Conservation (phyloP, 2,329 filamentous ascomycete species). For the Cercospora zeina region DNA sequence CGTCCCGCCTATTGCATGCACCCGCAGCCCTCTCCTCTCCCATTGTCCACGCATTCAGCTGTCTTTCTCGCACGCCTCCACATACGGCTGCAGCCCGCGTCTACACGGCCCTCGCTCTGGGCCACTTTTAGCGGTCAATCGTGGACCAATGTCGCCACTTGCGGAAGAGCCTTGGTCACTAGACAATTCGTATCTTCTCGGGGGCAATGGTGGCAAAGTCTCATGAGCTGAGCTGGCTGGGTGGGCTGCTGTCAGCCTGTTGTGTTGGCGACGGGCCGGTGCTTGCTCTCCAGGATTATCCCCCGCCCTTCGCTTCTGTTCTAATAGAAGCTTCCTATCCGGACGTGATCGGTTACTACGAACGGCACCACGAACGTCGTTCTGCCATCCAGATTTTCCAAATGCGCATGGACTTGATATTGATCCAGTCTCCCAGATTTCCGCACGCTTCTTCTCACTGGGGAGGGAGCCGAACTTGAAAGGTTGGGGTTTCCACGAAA, state of each 20-base stretch:
- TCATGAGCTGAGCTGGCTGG: background rate
- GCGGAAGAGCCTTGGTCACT: background rate
- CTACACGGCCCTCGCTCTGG: constrained; percentile 28
- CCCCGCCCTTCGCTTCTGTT: background rate
- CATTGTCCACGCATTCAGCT: background rate
- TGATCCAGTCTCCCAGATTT: constrained; percentile 17
- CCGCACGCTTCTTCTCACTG: constrained; percentile 21
- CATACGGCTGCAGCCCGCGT: constrained; percentile 31
- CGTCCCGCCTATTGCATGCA: constrained; percentile 1
- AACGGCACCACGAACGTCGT: background rate
- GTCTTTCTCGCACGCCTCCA: constrained; percentile 28
- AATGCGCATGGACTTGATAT: constrained; percentile 16
- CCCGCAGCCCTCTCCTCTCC: background rate
- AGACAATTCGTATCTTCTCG: constrained; percentile 13
- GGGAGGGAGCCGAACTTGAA: constrained; percentile 20
- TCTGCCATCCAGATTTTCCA: constrained; percentile 15
- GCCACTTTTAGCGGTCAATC: constrained; percentile 21
- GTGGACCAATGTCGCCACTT: background rate
- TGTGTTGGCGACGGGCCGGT: background rate
- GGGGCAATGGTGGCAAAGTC: constrained; percentile 15
- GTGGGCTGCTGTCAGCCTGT: background rate
- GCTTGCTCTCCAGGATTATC: background rate
- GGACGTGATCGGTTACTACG: background rate
- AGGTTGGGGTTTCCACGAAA: constrained; percentile 23
- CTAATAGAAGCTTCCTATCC: background rate